These are phyloP conservation scores for Talaromyces piceae DNA, from an alignment of 2,329 filamentous ascomycete genomes.

Conservation along the genomic window DNA sequence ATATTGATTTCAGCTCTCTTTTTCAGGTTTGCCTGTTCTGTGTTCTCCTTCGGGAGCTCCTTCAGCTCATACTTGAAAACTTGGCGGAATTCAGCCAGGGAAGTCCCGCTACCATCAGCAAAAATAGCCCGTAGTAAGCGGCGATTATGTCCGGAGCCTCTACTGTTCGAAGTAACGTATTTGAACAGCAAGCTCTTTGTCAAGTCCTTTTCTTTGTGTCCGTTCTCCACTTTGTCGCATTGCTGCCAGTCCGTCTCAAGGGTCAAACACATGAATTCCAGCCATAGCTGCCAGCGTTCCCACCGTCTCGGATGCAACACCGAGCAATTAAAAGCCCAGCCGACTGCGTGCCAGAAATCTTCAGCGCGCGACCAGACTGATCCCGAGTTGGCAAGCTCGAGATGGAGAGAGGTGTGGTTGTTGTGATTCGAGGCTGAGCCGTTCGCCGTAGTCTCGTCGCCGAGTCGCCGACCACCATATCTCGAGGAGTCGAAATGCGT, in stretches of 20 bases:
- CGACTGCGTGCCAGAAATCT: conserved; percentile 82
- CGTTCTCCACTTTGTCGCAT: conserved; percentile 18
- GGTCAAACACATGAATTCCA: conserved; percentile 58
- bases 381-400: conserved; percentile 54
- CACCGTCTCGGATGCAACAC: conserved; percentile 65
- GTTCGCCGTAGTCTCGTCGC: conserved; percentile 14
- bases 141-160: conserved; percentile 28
- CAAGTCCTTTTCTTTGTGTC: conserved; percentile 11
- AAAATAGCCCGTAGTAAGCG: conserved; percentile 42
- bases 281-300: conserved; percentile 73
- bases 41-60: conserved; percentile 17
- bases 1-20: conserved; percentile 37
- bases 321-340: conserved; percentile 92
- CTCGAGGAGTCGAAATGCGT: conserved; percentile 30
- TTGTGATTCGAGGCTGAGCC: conserved; percentile 23
- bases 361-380: conserved; percentile 69
- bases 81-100: conserved; percentile 37
- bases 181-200: conserved; percentile 36
- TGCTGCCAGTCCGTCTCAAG: conserved; percentile 39
- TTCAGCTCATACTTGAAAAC: conserved; percentile 41
- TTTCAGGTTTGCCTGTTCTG: conserved; percentile 24
- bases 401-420: conserved; percentile 48
- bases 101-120: conserved; percentile 33
- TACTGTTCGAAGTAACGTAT: conserved; percentile 30
- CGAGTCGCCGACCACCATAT: conserved; percentile 22